phyloP scores from a whole-genome alignment of 352 stramenopile species.

The Thalassiosira hispida region DNA sequence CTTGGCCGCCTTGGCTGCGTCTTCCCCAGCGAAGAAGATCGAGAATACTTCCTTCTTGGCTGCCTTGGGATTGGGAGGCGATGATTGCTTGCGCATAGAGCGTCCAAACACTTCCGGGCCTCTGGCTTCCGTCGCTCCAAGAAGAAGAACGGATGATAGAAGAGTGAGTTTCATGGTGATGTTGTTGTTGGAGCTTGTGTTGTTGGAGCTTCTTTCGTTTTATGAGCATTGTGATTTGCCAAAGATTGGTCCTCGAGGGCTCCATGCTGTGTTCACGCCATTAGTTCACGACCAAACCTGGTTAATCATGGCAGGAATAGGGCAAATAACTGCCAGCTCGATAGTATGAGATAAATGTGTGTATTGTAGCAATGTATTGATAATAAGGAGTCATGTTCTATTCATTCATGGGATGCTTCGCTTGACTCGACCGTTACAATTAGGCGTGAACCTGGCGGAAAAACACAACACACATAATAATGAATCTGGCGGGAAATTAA shows the following conservation, averaged over 20 bases:
- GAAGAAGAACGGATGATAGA: slow-evolving; percentile 14
- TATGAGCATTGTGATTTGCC: not conserved
- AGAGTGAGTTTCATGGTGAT: slow-evolving; percentile 17
- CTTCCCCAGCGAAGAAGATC: not conserved
- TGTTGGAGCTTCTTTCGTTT: not conserved
- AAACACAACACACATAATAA: no score
- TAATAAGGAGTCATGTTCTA: not conserved
- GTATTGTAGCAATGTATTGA: not conserved
- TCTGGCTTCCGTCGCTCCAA: not conserved
- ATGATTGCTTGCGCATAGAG: slow-evolving; percentile 22
- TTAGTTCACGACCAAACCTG: not conserved
- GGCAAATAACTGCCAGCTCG: not conserved
- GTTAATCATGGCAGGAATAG: not conserved
- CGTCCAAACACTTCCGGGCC: slow-evolving; percentile 12
- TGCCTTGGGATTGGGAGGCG: not conserved
- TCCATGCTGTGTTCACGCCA: not conserved
- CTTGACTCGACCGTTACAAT: no score
- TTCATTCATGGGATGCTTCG: no score
- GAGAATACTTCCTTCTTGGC: not conserved
- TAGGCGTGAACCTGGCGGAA: no score
- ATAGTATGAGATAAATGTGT: slow-evolving; percentile 10
- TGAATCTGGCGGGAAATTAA: not conserved
- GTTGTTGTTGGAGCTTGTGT: slow-evolving; percentile 8
- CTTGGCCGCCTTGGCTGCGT: no score
- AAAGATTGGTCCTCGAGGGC: not conserved